Conservation (phyloP, 441 rosid species). For the Pelargonium myrrhifolium region DNA sequence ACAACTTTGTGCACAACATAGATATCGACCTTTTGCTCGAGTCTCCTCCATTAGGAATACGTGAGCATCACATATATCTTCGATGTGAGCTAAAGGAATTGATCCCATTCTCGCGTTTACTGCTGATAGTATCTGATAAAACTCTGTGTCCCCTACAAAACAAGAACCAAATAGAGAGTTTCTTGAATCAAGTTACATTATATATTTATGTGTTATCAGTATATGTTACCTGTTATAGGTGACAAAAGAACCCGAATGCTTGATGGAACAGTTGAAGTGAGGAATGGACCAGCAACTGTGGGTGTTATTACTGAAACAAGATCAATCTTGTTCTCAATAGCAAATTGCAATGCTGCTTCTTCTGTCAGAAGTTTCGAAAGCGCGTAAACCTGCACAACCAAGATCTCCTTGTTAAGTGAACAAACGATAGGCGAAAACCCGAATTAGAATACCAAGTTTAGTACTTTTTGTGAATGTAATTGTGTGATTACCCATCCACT, state of each 20-base stretch:
- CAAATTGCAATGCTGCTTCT: conserved; percentile 62
- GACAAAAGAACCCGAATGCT: conserved; percentile 66
- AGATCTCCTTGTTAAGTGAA: too few relatives aligned
- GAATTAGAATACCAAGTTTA: too few relatives aligned
- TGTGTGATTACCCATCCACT: conserved; percentile 95
- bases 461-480: too few relatives aligned
- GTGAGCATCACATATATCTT: conserved; percentile 69
- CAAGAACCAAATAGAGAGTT: neutral
- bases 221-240: conserved; percentile 48
- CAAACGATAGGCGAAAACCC: too few relatives aligned
- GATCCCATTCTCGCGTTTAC: conserved; percentile 72
- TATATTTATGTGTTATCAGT: neutral
- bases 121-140: conserved; percentile 49
- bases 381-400: conserved; percentile 50
- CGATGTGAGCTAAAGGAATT: conserved; percentile 60
- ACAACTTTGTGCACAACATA: conserved; percentile 45
- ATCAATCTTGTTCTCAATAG: conserved; percentile 45
- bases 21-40: conserved; percentile 49
- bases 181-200: neutral
- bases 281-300: conserved; percentile 66
- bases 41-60: conserved; percentile 59
- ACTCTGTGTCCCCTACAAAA: conserved; percentile 43
- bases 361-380: conserved; percentile 62
- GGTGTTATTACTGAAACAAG: conserved; percentile 62
- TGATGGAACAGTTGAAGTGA: conserved; percentile 54